Evolutionary conservation across 306 rosid species (phyloP), one percentile per base, ranked within the genome.

Genomic region (Astragalus glycyphyllos): DNA sequence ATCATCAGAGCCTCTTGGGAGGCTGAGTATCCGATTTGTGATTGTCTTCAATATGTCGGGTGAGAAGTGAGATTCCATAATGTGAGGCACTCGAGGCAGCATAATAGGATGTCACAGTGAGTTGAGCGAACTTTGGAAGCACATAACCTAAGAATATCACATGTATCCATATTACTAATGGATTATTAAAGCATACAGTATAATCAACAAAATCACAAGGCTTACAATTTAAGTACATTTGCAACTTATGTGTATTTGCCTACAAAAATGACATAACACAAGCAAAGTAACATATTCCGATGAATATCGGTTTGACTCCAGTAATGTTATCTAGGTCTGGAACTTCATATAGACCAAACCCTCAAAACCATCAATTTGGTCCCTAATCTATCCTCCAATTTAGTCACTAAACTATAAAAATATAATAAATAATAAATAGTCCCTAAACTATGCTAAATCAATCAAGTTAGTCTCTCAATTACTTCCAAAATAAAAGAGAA

Each of bases 1-100:
- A 83, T 89, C 75, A 84, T 82, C 77, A 54, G 42, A 68, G 68
- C 47, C 77, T 73, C 84, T 85, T 81, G 58, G 65, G 57, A 70
- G 78, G 80, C 71, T 10, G 78, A 58, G 79, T 65, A 62, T 44
- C 85, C 57, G 87, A 79, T 31, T 48, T 75, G 80, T 77, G 84
- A n/a, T 80, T 60, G 41, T 91, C 90, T 85, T 95, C 99, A 60
- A 91, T 78, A 50, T 81, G 84, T n/a, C 97, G 85, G 65, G 99
- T 89, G 72, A 91, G 83, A 79, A 95, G 99, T 6, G 97, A 95
- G 63, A 95, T 80, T 66, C 96, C 96, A 44, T 87, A 86, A 82
- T 91, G 91, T n/a, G 99, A 91, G 71, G 92, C 96, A 86, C 97
- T 95, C 11, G 90, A 89, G 69, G 96, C 61, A 11, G 96, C 94